These are phyloP conservation scores for Wickerhamomyces sp. DNA, from an alignment of 1,139 yeast genomes.

Conservation along the genomic window DNA sequence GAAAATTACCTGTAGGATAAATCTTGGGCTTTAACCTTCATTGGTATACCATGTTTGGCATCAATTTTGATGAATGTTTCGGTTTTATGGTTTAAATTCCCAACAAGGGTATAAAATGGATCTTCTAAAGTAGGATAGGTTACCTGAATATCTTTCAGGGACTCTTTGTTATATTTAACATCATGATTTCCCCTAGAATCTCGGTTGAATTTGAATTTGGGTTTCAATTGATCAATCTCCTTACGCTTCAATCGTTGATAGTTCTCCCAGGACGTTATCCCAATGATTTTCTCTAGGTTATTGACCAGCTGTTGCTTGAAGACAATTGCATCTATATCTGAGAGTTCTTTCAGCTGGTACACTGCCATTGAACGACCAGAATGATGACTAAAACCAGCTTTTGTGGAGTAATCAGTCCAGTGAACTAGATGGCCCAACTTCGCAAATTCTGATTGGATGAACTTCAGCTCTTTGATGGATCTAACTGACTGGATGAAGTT, in stretches of 20 bases:
- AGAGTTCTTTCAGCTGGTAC: constrained; percentile 2
- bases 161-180: neutral
- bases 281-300: constrained; percentile 11
- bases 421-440: constrained; percentile 9
- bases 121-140: constrained; percentile 10
- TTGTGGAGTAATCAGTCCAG: constrained; percentile 16
- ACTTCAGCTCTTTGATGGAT: constrained; percentile 7
- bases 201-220: neutral
- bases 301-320: constrained; percentile 1
- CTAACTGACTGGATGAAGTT: constrained; percentile 9
- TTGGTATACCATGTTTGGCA: constrained; percentile 10
- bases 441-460: constrained; percentile 9
- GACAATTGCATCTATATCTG: neutral
- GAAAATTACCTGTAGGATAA: neutral
- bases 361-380: constrained; percentile 16
- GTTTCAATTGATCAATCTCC: constrained; percentile 1
- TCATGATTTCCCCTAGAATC: neutral
- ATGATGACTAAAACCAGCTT: constrained; percentile 17
- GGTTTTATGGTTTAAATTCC: neutral
- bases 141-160: neutral
- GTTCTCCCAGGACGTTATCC: constrained; percentile 8
- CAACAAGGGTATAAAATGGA: constrained; percentile 13
- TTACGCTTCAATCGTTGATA: neutral
- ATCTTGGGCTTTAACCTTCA: constrained; percentile 1
- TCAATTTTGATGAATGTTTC: constrained; percentile 5